Evolutionary conservation across 179 eudicot genomes (phyloP), one percentile per base, ranked within the genome.

Genomic region (Drosera spatulata): DNA sequence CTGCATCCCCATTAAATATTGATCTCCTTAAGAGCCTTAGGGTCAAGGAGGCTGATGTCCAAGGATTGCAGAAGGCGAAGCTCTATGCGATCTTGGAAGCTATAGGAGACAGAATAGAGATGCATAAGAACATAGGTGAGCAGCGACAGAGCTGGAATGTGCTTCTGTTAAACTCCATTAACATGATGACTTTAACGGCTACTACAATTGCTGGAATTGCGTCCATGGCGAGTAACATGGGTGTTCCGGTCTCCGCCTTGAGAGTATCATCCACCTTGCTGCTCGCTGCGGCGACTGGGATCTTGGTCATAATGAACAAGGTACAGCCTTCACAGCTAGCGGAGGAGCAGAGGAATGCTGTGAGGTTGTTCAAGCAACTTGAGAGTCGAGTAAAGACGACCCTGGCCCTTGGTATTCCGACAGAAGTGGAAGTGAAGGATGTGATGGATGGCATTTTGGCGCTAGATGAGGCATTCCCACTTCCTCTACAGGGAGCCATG

Each of bases 381-480:
- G 62, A 61, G 4, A 39, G 61, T 14, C 61, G 49, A 12, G 44
- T 79, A 4, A 49, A 73, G 4, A 77, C 66, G 2, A 45, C 5
- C 2, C 43, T 79, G 8, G 43, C 62, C 2, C 7, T 68, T 4
- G 41, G 53, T 12, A 49, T 1, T 12, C 13, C 52, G 0, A 62
- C 40, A 0, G 50, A 41, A 3, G 56, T 33, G 5, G 79, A 77
- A 6, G 75, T 77, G 11, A 66, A 59, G 10, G 75, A 71, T 3
- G 72, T 65, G 0, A 61, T 80, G 82, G 74, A 64, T 15, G 62
- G 41, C 41, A 79, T 82, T 3, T 47, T 80, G 53, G 75, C 80
- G 0, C 65, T 75, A n/a, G 87, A 82, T 70, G 75, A 62, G 1
- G 84, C 87, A 0, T 79, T 74, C 61, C 87, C 84, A 0, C 77